Evolutionary conservation across 768 basidiomycete genomes (phyloP).

Genomic region (Russula sp.): DNA sequence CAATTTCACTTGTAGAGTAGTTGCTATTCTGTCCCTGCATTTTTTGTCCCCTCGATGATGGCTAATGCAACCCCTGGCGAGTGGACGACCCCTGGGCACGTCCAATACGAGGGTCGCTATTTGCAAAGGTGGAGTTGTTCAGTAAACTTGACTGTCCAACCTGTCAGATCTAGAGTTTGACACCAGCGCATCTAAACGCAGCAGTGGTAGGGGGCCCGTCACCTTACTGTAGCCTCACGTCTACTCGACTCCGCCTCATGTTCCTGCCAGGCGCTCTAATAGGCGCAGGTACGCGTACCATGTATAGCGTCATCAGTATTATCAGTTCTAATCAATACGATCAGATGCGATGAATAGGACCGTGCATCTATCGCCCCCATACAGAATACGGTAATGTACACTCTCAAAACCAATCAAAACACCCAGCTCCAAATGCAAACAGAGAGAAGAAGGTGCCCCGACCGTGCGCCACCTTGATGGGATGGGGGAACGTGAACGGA

Average conservation of each 20-base stretch:
- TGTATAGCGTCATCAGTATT: background rate
- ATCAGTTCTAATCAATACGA: background rate
- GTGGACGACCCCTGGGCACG: background rate
- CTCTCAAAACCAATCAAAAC: background rate
- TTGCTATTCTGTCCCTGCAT: background rate
- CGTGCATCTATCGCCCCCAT: slow-evolving; percentile 3
- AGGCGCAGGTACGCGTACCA: slow-evolving; percentile 3
- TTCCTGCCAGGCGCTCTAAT: background rate
- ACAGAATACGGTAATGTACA: background rate
- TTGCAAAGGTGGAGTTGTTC: background rate
- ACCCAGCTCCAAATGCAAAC: background rate
- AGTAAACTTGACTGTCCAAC: background rate
- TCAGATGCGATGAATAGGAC: slow-evolving; percentile 6
- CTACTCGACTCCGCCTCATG: background rate
- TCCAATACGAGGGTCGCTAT: background rate
- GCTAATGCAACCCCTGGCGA: background rate
- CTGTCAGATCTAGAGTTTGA: slow-evolving; percentile 11
- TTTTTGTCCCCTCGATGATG: background rate
- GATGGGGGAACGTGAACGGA: background rate
- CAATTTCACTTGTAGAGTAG: too few relatives aligned
- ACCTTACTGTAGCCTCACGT: background rate
- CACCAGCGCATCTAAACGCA: background rate
- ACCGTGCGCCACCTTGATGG: background rate
- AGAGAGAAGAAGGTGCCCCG: background rate
- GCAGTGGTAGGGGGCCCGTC: slow-evolving; percentile 6